Conservation (phyloP, 768 basidiomycete species). For the Favolaschia claudopus region DNA sequence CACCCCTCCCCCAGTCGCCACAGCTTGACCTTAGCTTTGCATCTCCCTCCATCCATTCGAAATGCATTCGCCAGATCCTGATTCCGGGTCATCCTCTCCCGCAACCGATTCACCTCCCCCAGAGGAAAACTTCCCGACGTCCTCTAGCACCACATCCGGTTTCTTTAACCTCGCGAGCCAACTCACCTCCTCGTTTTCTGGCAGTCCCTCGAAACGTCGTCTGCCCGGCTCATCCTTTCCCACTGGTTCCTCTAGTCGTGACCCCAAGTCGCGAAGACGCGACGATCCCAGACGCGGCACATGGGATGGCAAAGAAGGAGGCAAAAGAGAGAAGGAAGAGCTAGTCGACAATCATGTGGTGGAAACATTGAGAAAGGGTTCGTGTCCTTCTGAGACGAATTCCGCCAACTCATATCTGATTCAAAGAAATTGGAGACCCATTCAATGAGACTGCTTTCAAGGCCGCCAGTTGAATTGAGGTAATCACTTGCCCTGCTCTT, state of each 20-base stretch:
- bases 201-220: conserved; percentile 56
- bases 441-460: conserved; percentile 50
- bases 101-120: conserved; percentile 53
- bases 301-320: conserved; percentile 43
- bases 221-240: conserved; percentile 56
- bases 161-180: conserved; percentile 45
- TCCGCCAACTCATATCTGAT: conserved; percentile 5
- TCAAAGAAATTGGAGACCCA: conserved; percentile 62
- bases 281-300: conserved; percentile 46
- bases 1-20: no score
- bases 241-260: conserved; percentile 51
- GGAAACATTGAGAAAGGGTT: conserved; percentile 64
- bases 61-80: conserved; percentile 45
- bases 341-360: conserved; percentile 57
- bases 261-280: conserved; percentile 58
- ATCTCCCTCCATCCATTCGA: neutral
- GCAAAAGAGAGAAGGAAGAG: conserved; percentile 64
- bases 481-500: no score
- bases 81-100: conserved; percentile 50
- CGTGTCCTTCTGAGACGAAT: conserved; percentile 9
- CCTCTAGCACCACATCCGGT: conserved; percentile 16
- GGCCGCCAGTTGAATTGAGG: conserved; percentile 25
- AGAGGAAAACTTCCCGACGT: conserved; percentile 43
- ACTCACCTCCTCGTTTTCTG: conserved; percentile 41
- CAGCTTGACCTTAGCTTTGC: neutral